phyloP scores from a whole-genome alignment of 2,329 filamentous ascomycete species.

The Pseudopithomyces chartarum region DNA sequence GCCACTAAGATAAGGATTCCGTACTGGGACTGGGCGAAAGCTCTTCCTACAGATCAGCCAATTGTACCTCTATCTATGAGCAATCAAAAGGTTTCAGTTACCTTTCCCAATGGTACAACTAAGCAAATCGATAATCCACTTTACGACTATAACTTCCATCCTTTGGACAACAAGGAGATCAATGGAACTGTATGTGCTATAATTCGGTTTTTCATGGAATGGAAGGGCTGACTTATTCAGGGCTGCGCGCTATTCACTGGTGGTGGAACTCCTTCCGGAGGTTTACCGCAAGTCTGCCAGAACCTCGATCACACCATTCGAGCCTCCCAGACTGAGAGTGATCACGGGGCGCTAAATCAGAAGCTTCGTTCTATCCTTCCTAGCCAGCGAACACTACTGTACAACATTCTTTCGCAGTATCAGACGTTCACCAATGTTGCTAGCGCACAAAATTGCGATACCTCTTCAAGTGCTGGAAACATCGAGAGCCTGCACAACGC shows the following conservation, averaged over 20 bases:
- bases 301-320: constrained; percentile 53
- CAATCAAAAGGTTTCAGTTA: constrained; percentile 24
- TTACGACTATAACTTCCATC: constrained; percentile 22
- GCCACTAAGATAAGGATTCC: constrained; percentile 22
- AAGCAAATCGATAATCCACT: constrained; percentile 24
- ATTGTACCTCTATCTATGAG: constrained; percentile 45
- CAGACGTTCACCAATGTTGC: constrained; percentile 14
- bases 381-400: constrained; percentile 13
- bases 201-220: not conserved
- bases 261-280: constrained; percentile 62
- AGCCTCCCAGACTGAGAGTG: constrained; percentile 1
- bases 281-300: constrained; percentile 29
- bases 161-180: constrained; percentile 53
- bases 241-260: constrained; percentile 7
- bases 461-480: constrained; percentile 5
- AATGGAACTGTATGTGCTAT: constrained; percentile 47
- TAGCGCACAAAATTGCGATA: not conserved
- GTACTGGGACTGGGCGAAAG: constrained; percentile 27
- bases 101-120: constrained; percentile 12
- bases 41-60: constrained; percentile 17
- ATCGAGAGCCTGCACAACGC: constrained; percentile 15
- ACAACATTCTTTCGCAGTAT: constrained; percentile 19
- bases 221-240: not conserved
- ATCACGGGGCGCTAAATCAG: constrained; percentile 10
- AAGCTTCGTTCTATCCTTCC: constrained; percentile 2